Conservation (phyloP, 2,329 filamentous ascomycete genomes). For the Monosporascus ibericus region DNA sequence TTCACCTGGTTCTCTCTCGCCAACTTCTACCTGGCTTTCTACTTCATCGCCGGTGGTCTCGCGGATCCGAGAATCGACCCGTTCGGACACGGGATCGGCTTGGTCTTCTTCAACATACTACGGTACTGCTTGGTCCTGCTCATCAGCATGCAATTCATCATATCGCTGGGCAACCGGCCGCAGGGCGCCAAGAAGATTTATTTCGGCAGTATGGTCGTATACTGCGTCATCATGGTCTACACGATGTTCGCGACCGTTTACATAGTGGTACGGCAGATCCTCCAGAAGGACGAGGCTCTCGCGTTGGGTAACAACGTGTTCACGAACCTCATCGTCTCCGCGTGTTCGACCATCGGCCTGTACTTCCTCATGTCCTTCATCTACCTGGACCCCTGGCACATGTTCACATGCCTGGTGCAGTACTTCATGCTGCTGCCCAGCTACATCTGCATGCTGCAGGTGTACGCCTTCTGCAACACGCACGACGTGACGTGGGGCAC, state of each 20-base stretch:
- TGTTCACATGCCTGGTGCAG: slow-evolving; percentile 86
- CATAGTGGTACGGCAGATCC: slow-evolving; percentile 79
- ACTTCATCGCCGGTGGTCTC: slow-evolving; percentile 91
- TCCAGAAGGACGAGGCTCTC: slow-evolving; percentile 43
- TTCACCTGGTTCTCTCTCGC: slow-evolving; percentile 98
- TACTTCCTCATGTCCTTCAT: slow-evolving; percentile 97
- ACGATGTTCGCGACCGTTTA: slow-evolving; percentile 85
- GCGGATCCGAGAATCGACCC: slow-evolving; percentile 76
- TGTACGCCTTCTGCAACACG: slow-evolving; percentile 98
- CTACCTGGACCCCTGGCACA: slow-evolving; percentile 98
- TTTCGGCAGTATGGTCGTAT: slow-evolving; percentile 80
- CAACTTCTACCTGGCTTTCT: slow-evolving; percentile 99
- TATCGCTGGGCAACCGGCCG: slow-evolving; percentile 91
- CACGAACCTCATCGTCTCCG: slow-evolving; percentile 87
- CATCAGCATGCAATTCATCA: slow-evolving; percentile 91
- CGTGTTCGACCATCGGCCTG: slow-evolving; percentile 81
- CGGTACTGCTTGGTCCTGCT: slow-evolving; percentile 81
- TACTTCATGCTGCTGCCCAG: slow-evolving; percentile 89
- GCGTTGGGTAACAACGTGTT: slow-evolving; percentile 80
- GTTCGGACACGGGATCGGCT: slow-evolving; percentile 81
- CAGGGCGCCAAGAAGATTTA: slow-evolving; percentile 94
- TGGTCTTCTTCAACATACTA: slow-evolving; percentile 78
- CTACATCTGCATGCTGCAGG: slow-evolving; percentile 95
- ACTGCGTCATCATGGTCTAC: slow-evolving; percentile 90
- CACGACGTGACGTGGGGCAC: slow-evolving; percentile 99